Evolutionary conservation across 2,329 filamentous ascomycete genomes (phyloP), one percentile per base, ranked within the genome.

Genomic region (Pseudogymnoascus sp.): DNA sequence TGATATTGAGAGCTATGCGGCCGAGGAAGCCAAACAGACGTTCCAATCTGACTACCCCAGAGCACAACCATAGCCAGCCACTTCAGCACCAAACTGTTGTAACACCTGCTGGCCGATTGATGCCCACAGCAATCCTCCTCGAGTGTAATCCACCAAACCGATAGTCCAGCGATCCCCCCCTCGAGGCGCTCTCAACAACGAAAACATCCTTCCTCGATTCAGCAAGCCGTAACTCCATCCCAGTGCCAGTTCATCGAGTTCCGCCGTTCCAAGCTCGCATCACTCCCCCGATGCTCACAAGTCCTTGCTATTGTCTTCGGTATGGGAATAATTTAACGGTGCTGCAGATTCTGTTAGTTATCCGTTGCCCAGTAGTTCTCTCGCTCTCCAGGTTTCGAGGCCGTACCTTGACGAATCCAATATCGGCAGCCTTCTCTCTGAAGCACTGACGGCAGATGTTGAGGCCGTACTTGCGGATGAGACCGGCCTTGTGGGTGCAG

Each of bases 401-500:
- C 40, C 70, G 67, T 74, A 87, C 85, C 86, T 88, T 88, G 80
- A 83, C 80, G 79, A 88, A 88, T 73, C 86, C 86, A 77, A 88
- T 88, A 75, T 88, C 86, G 77, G 83, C 78, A 70, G 84, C 78
- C 82, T 87, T 87, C 82, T 88, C 86, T 74, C 86, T 83, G 84
- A 88, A 89, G 83, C 86, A 89, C 78, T 89, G 86, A 84, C 86
- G 85, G 85, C 86, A 89, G 76, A 89, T 85, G 81, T 96, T 91
- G 73, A 97, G 86, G 77, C 94, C 93, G 84, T 99, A 99, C 85
- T 99, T 99, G 85, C 94, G 92, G 87, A 99, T 96, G 73, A 99
- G 87, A 95, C 94, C 94, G 76, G 94, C 93, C 77, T 86, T 87
- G 89, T 99, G 93, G 77, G 92, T 91, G 90, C 87, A 90, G 77